Evolutionary conservation across 192 early-diverging fungal genomes (phyloP), one percentile per base, ranked within the genome.

Genomic region (Thoreauomyces humboldtii): DNA sequence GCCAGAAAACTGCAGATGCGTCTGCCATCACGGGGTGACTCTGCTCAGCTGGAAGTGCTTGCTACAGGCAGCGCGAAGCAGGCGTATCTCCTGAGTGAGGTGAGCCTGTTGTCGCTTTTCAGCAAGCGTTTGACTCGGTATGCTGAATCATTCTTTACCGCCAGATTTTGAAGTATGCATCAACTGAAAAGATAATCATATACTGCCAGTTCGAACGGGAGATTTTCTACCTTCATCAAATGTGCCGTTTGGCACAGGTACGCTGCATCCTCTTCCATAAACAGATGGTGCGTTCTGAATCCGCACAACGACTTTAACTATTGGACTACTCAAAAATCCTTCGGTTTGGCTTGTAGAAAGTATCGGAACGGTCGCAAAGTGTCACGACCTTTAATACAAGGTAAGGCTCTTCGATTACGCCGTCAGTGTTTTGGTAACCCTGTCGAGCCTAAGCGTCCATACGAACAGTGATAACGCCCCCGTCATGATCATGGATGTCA

Each of bases 371-470:
- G 28, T 63, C 86, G 0, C 71, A 60, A 5, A 78, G 66, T 41
- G 73, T 87, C 19, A 80, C 74, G n/a, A 87, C 84, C 1, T 87
- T 87, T 74, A 87, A 87, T 63, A 87, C 82, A 15, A n/a, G n/a
- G n/a, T n/a, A n/a, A n/a, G n/a, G n/a, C n/a, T n/a, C n/a, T n/a
- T n/a, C n/a, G n/a, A n/a, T n/a, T n/a, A n/a, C n/a, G n/a, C n/a
- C n/a, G n/a, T n/a, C n/a, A n/a, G n/a, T n/a, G n/a, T n/a, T n/a
- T n/a, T n/a, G n/a, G n/a, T n/a, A n/a, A n/a, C n/a, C n/a, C n/a
- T n/a, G n/a, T n/a, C n/a, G n/a, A n/a, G n/a, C n/a, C n/a, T n/a
- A n/a, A n/a, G n/a, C n/a, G n/a, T n/a, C n/a, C n/a, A n/a, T n/a
- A n/a, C n/a, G n/a, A n/a, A n/a, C n/a, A 68, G 69, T 24, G 72